phyloP scores from a whole-genome alignment of 164 flowering plant species.

The Hamamelis virginiana region DNA sequence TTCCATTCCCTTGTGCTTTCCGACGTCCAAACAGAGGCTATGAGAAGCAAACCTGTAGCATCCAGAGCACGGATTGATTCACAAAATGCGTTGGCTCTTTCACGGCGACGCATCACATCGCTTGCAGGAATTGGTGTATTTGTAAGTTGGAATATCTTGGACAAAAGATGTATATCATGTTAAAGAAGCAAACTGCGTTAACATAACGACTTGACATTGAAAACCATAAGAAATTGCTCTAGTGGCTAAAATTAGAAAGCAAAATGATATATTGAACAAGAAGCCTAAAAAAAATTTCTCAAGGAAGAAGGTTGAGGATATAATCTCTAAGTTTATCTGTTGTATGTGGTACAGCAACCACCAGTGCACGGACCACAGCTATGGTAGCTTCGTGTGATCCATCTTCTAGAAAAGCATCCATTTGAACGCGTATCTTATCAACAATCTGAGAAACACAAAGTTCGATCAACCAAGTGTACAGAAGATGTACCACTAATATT shows the following conservation, averaged over 20 bases:
- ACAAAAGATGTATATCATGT: slow-evolving; percentile 71
- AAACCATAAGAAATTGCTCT: neutral
- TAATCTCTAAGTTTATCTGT: slow-evolving; percentile 92
- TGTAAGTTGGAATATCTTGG: slow-evolving; percentile 86
- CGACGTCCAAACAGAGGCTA: too few relatives aligned
- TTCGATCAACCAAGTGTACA: slow-evolving; percentile 16
- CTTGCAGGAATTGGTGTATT: slow-evolving; percentile 41
- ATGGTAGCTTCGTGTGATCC: slow-evolving; percentile 96
- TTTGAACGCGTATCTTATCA: slow-evolving; percentile 95
- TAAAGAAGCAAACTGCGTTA: slow-evolving; percentile 45
- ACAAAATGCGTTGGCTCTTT: slow-evolving; percentile 87
- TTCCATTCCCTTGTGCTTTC: too few relatives aligned
- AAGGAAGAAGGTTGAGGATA: slow-evolving; percentile 56
- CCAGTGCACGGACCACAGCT: slow-evolving; percentile 87
- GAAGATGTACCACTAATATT: slow-evolving; percentile 7
- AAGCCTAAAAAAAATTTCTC: neutral
- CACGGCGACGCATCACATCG: slow-evolving; percentile 74
- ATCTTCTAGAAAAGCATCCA: slow-evolving; percentile 99
- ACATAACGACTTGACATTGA: neutral
- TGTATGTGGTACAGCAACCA: slow-evolving; percentile 88
- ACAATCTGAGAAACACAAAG: slow-evolving; percentile 64
- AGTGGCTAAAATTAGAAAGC: neutral
- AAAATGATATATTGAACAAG: neutral
- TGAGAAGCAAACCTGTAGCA: slow-evolving; percentile 78
- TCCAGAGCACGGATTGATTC: slow-evolving; percentile 95